Percentiles rank a stretch among this genome's conserved stretches.
Evolutionary conservation across 257 asterid species (phyloP).

Genomic region (Paulownia fortunei): DNA sequence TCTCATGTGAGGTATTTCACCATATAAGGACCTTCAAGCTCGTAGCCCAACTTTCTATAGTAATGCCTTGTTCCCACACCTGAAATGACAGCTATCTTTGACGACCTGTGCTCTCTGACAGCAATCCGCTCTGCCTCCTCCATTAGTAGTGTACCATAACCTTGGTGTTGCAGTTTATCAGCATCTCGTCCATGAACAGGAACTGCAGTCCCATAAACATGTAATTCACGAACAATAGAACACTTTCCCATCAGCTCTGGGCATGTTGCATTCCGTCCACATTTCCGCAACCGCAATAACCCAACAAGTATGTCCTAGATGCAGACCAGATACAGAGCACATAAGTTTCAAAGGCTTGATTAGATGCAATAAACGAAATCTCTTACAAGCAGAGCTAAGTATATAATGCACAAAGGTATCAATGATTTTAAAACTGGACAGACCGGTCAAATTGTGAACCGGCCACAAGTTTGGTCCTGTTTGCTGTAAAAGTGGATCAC

Average conservation of each 20-base stretch:
- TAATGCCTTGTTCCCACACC: conserved; percentile 98
- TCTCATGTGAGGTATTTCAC: conserved; percentile 64
- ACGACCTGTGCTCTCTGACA: conserved; percentile 77
- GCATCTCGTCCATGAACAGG: conserved; percentile 97
- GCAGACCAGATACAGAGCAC: neutral
- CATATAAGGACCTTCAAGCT: conserved; percentile 99
- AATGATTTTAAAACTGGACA: neutral
- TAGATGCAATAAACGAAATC: neutral
- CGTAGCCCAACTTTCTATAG: conserved; percentile 94
- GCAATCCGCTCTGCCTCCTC: conserved; percentile 96
- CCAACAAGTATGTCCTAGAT: conserved; percentile 97
- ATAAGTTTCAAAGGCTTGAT: neutral
- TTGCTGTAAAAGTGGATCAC: neutral
- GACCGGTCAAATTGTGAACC: too few species aligned
- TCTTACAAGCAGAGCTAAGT: neutral
- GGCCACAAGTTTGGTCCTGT: neutral
- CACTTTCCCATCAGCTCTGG: conserved; percentile 92
- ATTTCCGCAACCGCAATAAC: conserved; percentile 77
- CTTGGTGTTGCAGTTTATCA: conserved; percentile 96
- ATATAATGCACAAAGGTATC: neutral
- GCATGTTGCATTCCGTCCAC: conserved; percentile 83
- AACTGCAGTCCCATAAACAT: conserved; percentile 96
- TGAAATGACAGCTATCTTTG: conserved; percentile 89
- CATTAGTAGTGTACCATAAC: conserved; percentile 92
- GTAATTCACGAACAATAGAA: conserved; percentile 93